Evolutionary conservation across 805 yeast genomes (phyloP), one percentile per base, ranked within the genome.

Genomic region (Kodamaea jinghongensis): DNA sequence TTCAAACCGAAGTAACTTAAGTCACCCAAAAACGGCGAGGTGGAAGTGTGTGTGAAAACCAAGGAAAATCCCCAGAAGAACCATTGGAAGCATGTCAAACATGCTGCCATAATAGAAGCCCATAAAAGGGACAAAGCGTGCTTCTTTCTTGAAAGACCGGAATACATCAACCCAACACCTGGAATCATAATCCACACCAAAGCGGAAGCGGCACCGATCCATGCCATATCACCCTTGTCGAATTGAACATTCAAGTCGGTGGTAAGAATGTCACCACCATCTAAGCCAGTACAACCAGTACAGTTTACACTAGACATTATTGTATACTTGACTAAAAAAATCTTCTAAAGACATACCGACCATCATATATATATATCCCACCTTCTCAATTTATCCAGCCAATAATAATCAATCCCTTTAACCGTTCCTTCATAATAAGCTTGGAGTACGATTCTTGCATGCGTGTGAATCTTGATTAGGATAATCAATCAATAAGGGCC

Each of bases 11-110:
- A 88, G 65, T 86, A 83, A 53, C 76, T 76, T 59, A 91, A 70
- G 45, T 87, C 78, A 41, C 99, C 99, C 50, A 88, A 71, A 64
- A 89, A 85, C 13, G 69, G 73, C 10, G 86, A 75, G 28, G 63
- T 61, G 34, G 79, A 76, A 42, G 73, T 67, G 58, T 83, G 86
- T 17, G 91, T 74, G 60, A 91, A 91, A 13, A 88, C 83, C 42
- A 93, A 74, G 10, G 97, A 86, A 65, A 86, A 91, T 47, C 98
- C 99, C 96, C 97, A 89, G 71, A 89, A 90, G 66, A 89, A 93
- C 98, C 99, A 91, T 63, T 93, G 96, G 77, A 93, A 88, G 1
- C 85, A 67, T 6, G 89, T 80, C 23, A 91, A 70, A 50, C 93
- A 81, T 14, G 80, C 81, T 14, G 95, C 88, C 86, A 88, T 89